These are phyloP conservation scores for Arthrobotrys entomopaga DNA, from an alignment of 2,329 filamentous ascomycete genomes.

Conservation along the genomic window DNA sequence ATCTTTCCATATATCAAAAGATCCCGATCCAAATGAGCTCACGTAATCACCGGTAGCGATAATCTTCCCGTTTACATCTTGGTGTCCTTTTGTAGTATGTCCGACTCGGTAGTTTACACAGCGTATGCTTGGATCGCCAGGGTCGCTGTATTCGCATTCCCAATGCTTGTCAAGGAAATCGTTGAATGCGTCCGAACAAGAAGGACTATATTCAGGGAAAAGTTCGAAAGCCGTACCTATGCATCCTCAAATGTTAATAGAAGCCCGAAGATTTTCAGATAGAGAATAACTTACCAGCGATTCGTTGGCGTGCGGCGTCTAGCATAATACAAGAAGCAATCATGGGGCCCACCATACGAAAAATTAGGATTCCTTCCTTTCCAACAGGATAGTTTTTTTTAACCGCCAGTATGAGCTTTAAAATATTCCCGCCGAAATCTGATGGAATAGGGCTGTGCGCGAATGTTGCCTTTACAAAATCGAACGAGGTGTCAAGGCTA, in stretches of 20 bases:
- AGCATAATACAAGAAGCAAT: constrained; percentile 67
- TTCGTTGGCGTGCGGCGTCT: constrained; percentile 62
- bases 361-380: constrained; percentile 60
- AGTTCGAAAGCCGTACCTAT: constrained; percentile 61
- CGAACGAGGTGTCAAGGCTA: constrained; percentile 65
- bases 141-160: constrained; percentile 64
- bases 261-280: not conserved
- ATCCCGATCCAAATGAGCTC: not conserved
- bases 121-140: constrained; percentile 40
- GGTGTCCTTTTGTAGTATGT: constrained; percentile 64
- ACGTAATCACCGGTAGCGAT: constrained; percentile 61
- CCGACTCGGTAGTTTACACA: constrained; percentile 62
- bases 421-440: constrained; percentile 66
- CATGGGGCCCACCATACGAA: constrained; percentile 65
- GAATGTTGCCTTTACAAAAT: constrained; percentile 66
- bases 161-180: constrained; percentile 65
- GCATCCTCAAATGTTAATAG: not conserved
- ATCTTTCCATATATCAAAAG: not conserved
- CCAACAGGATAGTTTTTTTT: constrained; percentile 56
- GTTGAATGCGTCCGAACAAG: constrained; percentile 63
- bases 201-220: constrained; percentile 63
- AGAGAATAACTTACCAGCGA: constrained; percentile 54
- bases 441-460: constrained; percentile 64
- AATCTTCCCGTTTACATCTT: constrained; percentile 63
- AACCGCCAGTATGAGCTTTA: constrained; percentile 65